Evolutionary conservation across 2,329 filamentous ascomycete genomes (phyloP).

Genomic region (Botryotinia calthae): DNA sequence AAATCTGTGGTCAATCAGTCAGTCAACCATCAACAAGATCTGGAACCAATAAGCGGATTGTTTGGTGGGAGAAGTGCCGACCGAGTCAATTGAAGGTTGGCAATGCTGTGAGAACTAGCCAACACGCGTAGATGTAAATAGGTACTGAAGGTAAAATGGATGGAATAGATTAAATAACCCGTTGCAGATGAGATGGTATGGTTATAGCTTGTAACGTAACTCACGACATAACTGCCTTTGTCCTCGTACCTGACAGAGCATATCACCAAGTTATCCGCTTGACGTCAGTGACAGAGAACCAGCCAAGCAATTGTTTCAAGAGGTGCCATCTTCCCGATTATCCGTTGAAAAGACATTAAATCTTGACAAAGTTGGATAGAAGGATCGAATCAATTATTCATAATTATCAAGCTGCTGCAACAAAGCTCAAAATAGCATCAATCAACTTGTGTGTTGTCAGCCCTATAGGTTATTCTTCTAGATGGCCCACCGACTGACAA

Average conservation of each 20-base stretch:
- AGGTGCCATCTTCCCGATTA: not conserved
- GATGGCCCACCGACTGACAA: not conserved
- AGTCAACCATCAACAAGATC: not conserved
- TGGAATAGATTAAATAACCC: not conserved
- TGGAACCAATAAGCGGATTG: not conserved
- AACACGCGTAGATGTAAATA: not conserved
- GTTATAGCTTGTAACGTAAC: not conserved
- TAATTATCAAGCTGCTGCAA: not conserved
- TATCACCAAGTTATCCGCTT: conserved; percentile 7
- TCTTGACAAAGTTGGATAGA: not conserved
- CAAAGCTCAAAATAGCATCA: not conserved
- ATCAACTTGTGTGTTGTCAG: not conserved
- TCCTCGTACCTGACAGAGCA: not conserved
- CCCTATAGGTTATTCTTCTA: not conserved
- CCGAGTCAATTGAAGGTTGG: not conserved
- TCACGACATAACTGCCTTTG: not conserved
- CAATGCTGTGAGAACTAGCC: not conserved
- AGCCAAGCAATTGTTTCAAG: not conserved
- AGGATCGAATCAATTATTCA: not conserved
- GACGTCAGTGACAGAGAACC: conserved; percentile 4
- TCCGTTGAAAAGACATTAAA: not conserved
- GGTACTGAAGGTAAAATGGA: not conserved
- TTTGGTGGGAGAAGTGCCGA: not conserved
- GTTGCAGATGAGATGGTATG: not conserved
- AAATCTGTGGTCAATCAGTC: not conserved